Base-by-base conservation (phyloP, 768 basidiomycete species). In the Boletus vinaceobasis region DNA sequence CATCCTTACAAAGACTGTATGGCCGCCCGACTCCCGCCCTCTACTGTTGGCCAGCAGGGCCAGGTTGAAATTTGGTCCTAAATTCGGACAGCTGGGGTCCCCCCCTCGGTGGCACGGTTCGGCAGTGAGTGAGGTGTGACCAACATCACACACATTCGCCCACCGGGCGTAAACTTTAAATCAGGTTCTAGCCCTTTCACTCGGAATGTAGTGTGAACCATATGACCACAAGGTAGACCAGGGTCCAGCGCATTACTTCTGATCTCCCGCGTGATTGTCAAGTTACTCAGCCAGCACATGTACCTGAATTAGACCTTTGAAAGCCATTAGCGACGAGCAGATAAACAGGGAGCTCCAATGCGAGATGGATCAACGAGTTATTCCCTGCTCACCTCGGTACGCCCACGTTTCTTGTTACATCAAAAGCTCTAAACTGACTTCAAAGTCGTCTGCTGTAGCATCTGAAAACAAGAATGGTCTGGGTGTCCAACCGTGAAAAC, bases 401-500 rank as follows among this genome's bases (percentile, higher is more conserved):
- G 45, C 40, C 11, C 14, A 21, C 23, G 13, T 31, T 38, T 37
- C 15, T 19, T 5, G 10, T 23, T 23, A 1, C 19, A 13, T 5
- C 17, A 13, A 17, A 15, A 1, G 4, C 9, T 26, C 11, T 14
- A 43, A 9, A 6, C 35, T 58, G 5, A 48, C 15, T 11, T n/a
- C 7, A 19, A 23, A 31, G 3, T 23, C 17, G 13, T 17, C 6
- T 36, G 3, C 21, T 10, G 21, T 26, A 36, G 17, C 19, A 32
- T 38, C 26, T 15, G 15, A n/a, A 23, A 7, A 26, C 14, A n/a
- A 44, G 29, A 10, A 63, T 60, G 61, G 58, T 62, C 29, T 63
- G 61, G 61, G 48, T 63, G 6, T 60, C 61, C 33, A 63, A 60
- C 21, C 59, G 52, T 9, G 19, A 27, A 2, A 6, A 1, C 15